phyloP scores from a whole-genome alignment of 2,329 filamentous ascomycete species.

The Diaporthe citrichinensis region DNA sequence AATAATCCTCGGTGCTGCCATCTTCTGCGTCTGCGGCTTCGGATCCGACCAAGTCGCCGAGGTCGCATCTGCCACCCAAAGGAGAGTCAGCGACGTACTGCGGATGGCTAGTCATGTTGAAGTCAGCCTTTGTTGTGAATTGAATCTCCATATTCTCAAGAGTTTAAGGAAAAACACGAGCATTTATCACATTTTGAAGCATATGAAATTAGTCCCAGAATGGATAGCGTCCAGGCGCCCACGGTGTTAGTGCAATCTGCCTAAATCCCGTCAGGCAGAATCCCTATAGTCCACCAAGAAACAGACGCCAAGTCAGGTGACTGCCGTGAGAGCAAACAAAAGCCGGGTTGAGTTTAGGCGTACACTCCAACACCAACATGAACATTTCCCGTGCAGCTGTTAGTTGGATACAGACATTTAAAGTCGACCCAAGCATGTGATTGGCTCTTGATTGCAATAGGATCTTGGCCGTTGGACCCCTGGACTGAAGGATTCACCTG shows the following conservation, averaged over 20 bases:
- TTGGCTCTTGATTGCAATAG: too few species aligned
- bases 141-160: not conserved
- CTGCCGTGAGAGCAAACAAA: not conserved
- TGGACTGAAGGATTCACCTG: too few species aligned
- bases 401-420: too few species aligned
- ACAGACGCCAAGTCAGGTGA: not conserved
- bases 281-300: not conserved
- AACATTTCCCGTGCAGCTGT: too few species aligned
- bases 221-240: not conserved
- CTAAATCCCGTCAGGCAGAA: conserved; percentile 15
- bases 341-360: not conserved
- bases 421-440: too few species aligned
- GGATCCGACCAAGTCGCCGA: conserved; percentile 1
- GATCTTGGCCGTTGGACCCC: too few species aligned
- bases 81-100: not conserved
- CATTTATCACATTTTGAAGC: not conserved
- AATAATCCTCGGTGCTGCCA: not conserved
- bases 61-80: not conserved
- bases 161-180: not conserved
- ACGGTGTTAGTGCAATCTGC: conserved; percentile 5
- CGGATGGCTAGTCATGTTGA: not conserved
- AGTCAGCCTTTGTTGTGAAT: not conserved
- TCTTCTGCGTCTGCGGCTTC: not conserved
- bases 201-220: not conserved
- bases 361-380: not conserved